Base-by-base conservation (phyloP, 805 yeast genomes). In the Candida ovalis region DNA sequence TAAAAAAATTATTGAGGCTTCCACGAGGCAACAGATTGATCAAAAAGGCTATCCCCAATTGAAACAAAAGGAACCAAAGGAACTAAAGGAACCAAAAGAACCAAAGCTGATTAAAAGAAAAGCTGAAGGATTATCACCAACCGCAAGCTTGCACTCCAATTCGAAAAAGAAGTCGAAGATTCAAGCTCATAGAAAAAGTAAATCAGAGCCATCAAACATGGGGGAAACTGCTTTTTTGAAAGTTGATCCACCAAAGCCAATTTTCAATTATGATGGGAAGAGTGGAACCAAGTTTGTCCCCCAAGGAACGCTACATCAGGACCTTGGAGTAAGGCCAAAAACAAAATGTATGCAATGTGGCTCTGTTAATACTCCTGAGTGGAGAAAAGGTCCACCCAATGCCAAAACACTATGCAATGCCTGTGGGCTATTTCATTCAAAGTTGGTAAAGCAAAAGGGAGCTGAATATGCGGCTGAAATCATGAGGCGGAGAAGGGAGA, bases 371-470 rank as follows among this genome's bases (percentile, higher is more conserved):
- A 87, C 96, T 0, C 97, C 97, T 0, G 97, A 91, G 65, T 90
- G 97, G 97, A 75, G 97, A 61, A 74, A 85, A 51, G 97, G 97
- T 0, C 96, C 96, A 1, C 77, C 79, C 48, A 96, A 96, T 0
- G 80, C 83, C 4, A 76, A 88, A 57, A 86, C 92, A 0, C 71
- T 90, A 50, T 90, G 97, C 67, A 90, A 90, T 65, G 97, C 97
- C 0, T 91, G 97, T 69, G 97, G 97, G 0, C 70, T 91, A 42
- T 86, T 82, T 58, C 84, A 77, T 60, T 74, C 85, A 15, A 86
- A 86, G 59, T 60, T 86, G 47, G 68, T 74, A 4, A 82, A 74
- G 54, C 76, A 71, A 50, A 63, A 70, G 50, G 82, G 82, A 1
- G 45, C 54, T 3, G 66, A 64, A 4, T 70, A 60, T 27, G 82